A percentile compares a stretch with the other conserved stretches of the same genome.
Evolutionary conservation across 306 rosid species (phyloP).

Genomic region (Corylus americana): DNA sequence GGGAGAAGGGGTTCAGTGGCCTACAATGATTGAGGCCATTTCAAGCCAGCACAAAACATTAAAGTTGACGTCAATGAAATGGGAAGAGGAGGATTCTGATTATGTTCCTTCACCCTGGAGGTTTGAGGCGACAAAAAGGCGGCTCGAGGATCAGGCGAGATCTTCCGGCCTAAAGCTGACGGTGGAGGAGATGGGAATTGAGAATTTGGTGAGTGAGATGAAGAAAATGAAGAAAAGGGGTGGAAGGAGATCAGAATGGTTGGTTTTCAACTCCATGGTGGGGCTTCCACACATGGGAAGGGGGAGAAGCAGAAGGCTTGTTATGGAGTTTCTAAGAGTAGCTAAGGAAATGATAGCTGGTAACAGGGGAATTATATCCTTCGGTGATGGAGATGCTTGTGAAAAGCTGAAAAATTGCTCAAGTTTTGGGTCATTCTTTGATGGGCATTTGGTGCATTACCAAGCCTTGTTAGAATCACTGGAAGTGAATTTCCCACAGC

Average conservation of each 20-base stretch:
- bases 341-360: conserved; percentile 49
- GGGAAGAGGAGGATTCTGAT: conserved; percentile 31
- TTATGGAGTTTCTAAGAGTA: conserved; percentile 38
- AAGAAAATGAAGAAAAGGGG: conserved; percentile 42
- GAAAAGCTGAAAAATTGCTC: conserved; percentile 32
- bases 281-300: conserved; percentile 58
- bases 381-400: conserved; percentile 53
- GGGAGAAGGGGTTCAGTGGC: conserved; percentile 59
- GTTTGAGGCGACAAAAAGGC: conserved; percentile 43
- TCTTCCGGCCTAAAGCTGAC: conserved; percentile 47
- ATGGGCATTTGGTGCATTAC: conserved; percentile 50
- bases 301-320: conserved; percentile 39
- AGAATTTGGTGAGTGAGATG: conserved; percentile 47
- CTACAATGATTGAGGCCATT: conserved; percentile 42
- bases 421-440: conserved; percentile 52
- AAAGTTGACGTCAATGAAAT: conserved; percentile 53
- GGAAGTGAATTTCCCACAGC: conserved; percentile 39
- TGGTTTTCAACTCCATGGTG: conserved; percentile 55
- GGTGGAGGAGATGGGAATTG: conserved; percentile 48
- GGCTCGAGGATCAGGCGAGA: conserved; percentile 44
- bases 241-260: conserved; percentile 32
- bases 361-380: conserved; percentile 44
- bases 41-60: conserved; percentile 36
- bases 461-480: conserved; percentile 55
- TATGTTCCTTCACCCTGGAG: conserved; percentile 26